A percentile compares a stretch with the other conserved stretches of the same genome.
Conservation (phyloP, 768 basidiomycete species). For the Tylopilus intermedius region DNA sequence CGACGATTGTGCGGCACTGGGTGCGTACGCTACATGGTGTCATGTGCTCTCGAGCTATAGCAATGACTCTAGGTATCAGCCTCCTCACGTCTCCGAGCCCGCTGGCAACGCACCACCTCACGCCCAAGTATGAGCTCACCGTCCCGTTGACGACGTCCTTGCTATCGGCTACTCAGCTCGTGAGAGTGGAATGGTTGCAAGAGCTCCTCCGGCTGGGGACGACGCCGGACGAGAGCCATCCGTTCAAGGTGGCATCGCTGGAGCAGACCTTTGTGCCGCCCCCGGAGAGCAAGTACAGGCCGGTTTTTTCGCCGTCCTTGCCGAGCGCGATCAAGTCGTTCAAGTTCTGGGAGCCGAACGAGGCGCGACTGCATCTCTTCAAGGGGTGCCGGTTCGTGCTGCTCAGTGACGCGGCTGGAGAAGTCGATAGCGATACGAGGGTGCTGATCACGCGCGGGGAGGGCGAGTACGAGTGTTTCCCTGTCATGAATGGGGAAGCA, state of each 20-base stretch:
- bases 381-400: slow-evolving; percentile 53
- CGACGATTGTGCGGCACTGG: slow-evolving; percentile 48
- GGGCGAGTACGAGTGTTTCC: slow-evolving; percentile 60
- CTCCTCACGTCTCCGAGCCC: slow-evolving; percentile 41
- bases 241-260: slow-evolving; percentile 34
- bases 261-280: slow-evolving; percentile 53
- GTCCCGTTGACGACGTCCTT: slow-evolving; percentile 53
- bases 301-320: slow-evolving; percentile 50
- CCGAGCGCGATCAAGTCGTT: slow-evolving; percentile 44
- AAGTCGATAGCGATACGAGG: slow-evolving; percentile 43
- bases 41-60: not conserved
- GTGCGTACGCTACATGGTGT: slow-evolving; percentile 33
- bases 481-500: slow-evolving; percentile 42
- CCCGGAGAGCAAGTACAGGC: slow-evolving; percentile 50
- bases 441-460: slow-evolving; percentile 54
- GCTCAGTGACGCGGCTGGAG: slow-evolving; percentile 51
- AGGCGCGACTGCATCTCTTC: slow-evolving; percentile 55
- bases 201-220: slow-evolving; percentile 53
- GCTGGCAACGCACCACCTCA: slow-evolving; percentile 62
- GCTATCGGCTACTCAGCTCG: slow-evolving; percentile 52
- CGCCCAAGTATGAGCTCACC: slow-evolving; percentile 45
- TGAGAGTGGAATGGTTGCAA: slow-evolving; percentile 62
- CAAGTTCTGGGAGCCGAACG: slow-evolving; percentile 64
- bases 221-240: slow-evolving; percentile 30
- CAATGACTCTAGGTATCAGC: slow-evolving; percentile 42